Percentiles rank a stretch among this genome's conserved stretches.
Evolutionary conservation across 371 early-diverging fungal species (phyloP).

Genomic region (Blastocladiella emersonii): DNA sequence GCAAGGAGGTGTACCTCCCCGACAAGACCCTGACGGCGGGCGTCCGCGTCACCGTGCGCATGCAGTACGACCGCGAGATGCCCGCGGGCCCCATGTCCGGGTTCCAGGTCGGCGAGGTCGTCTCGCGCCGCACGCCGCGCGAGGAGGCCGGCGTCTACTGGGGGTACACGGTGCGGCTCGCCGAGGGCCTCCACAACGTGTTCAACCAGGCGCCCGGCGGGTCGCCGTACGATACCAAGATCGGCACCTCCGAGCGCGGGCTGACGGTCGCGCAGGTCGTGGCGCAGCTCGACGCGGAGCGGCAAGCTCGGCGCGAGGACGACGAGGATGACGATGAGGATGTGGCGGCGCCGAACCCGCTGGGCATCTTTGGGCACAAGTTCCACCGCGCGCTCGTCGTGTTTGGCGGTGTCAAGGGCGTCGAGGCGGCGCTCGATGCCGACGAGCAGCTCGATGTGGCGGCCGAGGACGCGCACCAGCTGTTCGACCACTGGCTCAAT

Average conservation of each 20-base stretch:
- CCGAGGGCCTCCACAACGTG: constrained; percentile 42
- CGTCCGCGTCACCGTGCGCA: constrained; percentile 52
- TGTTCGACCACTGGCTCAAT: constrained; percentile 53
- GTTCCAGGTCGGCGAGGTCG: constrained; percentile 40
- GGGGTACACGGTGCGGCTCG: constrained; percentile 56
- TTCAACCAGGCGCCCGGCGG: constrained; percentile 15
- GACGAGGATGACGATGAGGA: constrained; percentile 15
- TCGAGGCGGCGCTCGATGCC: constrained; percentile 54
- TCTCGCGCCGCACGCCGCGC: constrained; percentile 45
- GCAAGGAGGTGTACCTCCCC: constrained; percentile 20
- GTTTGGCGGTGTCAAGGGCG: constrained; percentile 52
- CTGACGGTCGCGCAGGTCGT: constrained; percentile 19
- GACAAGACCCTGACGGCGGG: constrained; percentile 42
- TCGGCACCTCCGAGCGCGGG: constrained; percentile 53
- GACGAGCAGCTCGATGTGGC: constrained; percentile 46
- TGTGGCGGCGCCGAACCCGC: constrained; percentile 8
- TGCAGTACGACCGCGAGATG: neutral
- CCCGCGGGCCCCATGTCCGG: neutral
- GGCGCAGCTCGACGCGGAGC: neutral
- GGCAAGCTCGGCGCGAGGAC: constrained; percentile 14
- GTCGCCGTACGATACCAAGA: constrained; percentile 51
- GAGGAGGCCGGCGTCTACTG: constrained; percentile 55
- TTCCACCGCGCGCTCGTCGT: constrained; percentile 46
- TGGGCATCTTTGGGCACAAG: neutral
- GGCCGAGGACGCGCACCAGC: constrained; percentile 41